Base-by-base conservation (phyloP, 192 early-diverging fungal species). In the Podila clonocystis region DNA sequence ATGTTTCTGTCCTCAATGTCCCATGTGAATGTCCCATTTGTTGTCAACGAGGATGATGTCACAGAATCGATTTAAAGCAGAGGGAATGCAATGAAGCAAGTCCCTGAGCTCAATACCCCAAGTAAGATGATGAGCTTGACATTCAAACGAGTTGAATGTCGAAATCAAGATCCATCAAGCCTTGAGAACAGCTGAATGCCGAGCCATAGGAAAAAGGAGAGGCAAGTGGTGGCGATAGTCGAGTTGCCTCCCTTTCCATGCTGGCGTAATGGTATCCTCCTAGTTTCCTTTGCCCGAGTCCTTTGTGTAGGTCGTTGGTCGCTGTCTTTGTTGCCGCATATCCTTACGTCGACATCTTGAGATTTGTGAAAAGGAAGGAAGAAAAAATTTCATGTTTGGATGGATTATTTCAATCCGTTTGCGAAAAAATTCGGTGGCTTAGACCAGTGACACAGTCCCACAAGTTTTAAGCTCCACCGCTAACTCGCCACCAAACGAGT, bases 281-380 rank as follows among this genome's bases (percentile, higher is more conserved):
- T 45, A 17, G 7, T 17, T 45, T 45, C 41, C 41, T 15, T 41
- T 63, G 24, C 50, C 31, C 33, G 34, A 61, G 4, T 71, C 75
- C 68, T 28, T 24, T 31, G 11, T 36, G 63, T 19, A 24, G 9
- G 29, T 55, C 29, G 59, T 60, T 11, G 13, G 58, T 28, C 34
- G 41, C 41, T 45, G 41, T 17, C 15, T 45, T 12, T 29, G 30
- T 57, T 65, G 28, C 22, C 17, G 48, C 34, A 19, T 29, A 65
- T 73, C 77, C 77, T 80, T 80, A 80, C 77, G 77, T 80, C 72
- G 77, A 67, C 77, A 80, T 80, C 77, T 80, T 80, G 77, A 80
- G 77, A 80, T 68, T 69, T 68, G 65, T 69, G 71, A 73, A 80
- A 73, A 80, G 67, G 77, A 69, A 79, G 50, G 77, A 80, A 70